Percentiles rank a stretch among this genome's conserved stretches.
Conservation (phyloP, 176 grass and related monocot genomes). For the Triticum timopheevii region DNA sequence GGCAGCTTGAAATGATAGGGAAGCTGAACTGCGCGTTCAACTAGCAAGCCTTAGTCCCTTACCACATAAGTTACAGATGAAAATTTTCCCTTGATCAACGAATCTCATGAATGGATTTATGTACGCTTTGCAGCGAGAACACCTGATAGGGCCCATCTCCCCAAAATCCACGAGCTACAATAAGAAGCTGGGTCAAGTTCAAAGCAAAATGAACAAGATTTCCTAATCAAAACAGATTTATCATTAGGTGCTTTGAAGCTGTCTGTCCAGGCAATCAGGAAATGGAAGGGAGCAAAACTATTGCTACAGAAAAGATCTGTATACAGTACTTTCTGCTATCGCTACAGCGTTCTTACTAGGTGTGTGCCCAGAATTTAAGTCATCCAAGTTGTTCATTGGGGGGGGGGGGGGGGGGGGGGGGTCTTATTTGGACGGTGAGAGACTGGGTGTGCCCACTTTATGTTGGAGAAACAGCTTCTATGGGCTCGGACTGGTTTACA, state of each 20-base stretch:
- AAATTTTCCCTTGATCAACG: constrained; percentile 69
- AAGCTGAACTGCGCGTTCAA: not conserved
- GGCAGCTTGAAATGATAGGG: not conserved
- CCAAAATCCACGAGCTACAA: constrained; percentile 72
- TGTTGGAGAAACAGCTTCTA: not conserved
- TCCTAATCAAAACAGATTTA: not conserved
- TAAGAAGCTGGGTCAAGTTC: not conserved
- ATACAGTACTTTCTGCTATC: not conserved
- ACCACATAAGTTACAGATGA: constrained; percentile 81
- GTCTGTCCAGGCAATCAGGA: not conserved
- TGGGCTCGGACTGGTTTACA: not conserved
- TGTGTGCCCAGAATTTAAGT: not conserved
- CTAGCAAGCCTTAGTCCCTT: constrained; percentile 10
- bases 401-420: not conserved
- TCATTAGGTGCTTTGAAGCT: not conserved
- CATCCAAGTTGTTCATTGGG: not conserved
- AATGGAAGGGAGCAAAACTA: not conserved
- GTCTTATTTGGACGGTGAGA: not conserved
- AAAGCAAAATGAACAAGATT: constrained; percentile 6
- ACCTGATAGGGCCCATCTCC: constrained; percentile 79
- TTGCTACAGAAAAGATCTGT: not conserved
- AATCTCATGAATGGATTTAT: constrained; percentile 94
- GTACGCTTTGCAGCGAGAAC: constrained; percentile 86
- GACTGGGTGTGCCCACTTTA: not conserved
- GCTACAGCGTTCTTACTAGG: not conserved